Base-by-base conservation (phyloP, 2,329 filamentous ascomycete species). In the Pseudogymnoascus destructans region DNA sequence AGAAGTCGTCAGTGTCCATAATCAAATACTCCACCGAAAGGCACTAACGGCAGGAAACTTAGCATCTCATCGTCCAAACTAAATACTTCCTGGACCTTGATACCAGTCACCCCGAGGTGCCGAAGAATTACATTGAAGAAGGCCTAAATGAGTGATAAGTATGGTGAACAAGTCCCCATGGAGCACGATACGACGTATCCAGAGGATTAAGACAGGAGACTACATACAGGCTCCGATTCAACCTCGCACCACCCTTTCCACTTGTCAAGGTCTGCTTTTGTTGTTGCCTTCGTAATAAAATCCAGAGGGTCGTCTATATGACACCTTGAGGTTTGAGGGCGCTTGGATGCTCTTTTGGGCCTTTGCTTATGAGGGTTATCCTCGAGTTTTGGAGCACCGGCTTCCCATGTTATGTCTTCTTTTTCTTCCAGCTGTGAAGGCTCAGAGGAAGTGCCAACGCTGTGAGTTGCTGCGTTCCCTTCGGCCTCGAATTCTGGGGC, bases 41-140 rank as follows among this genome's bases (percentile, higher is more conserved):
- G 6, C 10, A 65, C 77, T 66, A 71, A 87, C 81, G 84, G 80
- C 30, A 92, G 73, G 36, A 76, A 71, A n/a, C 74, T 73, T 27
- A 90, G 73, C 57, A 78, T 77, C 7, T 81, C 78, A 61, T 84
- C 77, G 59, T 95, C 88, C 15, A 95, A 73, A 32, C 79, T 77
- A 61, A 89, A 81, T 1, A 95, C 76, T 68, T 97, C 91, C 61
- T 87, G 81, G 0, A 92, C 79, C 63, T 83, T 86, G 60, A 90
- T 79, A 57, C 84, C 80, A 59, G 79, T 74, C 3, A 93, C 86
- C 19, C 90, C 90, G 60, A 93, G 82, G 55, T 90, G 84, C 32
- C 79, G 78, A 3, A 97, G 76, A 69, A 97, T 92, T 36, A 83
- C 81, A 66, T 90, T 93, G 75, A 97, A 96, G 65, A 91, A 84